Base-by-base conservation (phyloP, 768 basidiomycete species). In the Hemileccinum rubropunctum region DNA sequence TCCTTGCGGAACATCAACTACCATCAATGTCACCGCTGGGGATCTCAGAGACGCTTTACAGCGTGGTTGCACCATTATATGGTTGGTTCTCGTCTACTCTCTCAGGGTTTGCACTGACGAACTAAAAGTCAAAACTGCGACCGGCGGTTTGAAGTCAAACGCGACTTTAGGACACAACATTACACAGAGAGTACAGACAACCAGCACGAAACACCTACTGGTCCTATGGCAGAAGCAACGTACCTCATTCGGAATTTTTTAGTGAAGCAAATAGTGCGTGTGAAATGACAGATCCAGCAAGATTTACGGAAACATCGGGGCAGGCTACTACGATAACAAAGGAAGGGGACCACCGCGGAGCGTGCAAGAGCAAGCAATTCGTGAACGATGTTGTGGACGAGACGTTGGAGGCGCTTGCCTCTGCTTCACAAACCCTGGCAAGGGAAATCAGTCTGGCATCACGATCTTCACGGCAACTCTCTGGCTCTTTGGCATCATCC, bases 291-390 rank as follows among this genome's bases (percentile, higher is more conserved):
- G n/a, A n/a, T n/a, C n/a, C n/a, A n/a, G n/a, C n/a, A n/a, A n/a
- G n/a, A n/a, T n/a, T n/a, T n/a, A n/a, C n/a, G n/a, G n/a, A n/a
- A n/a, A n/a, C n/a, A n/a, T n/a, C n/a, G n/a, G n/a, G n/a, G n/a
- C n/a, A n/a, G n/a, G n/a, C n/a, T n/a, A n/a, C n/a, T n/a, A n/a
- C n/a, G n/a, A n/a, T n/a, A n/a, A 86, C 79, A 38, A 83, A 81
- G 65, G 93, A 86, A 70, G 78, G 90, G 23, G 79, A 90, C 50
- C 94, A 91, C 69, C 79, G 93, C 44, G 92, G 93, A 35, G 82
- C 85, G 3, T 79, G 94, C 45, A 94, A 91, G 72, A 87, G 86
- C 61, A 80, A 86, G 60, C 65, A 66, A 12, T 57, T 56, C 43
- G 12, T 58, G 51, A 47, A 28, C 7, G 64, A 41, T 13, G 54